A percentile compares a stretch with the other conserved stretches of the same genome.
phyloP scores from a whole-genome alignment of 2,329 filamentous ascomycete genomes.

The Nothopassalora personata region DNA sequence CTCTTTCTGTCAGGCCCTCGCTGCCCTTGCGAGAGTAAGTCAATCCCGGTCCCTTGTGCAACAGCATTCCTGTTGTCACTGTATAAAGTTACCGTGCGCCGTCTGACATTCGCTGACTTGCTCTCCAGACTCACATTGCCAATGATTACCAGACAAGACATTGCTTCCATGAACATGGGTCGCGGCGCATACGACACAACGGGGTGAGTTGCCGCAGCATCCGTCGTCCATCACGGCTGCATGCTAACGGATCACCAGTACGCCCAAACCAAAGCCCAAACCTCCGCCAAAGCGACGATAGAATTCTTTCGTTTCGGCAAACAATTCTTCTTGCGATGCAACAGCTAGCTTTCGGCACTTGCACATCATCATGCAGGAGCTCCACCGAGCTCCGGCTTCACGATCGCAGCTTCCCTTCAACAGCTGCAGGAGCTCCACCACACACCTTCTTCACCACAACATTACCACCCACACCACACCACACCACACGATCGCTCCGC shows the following conservation, averaged over 20 bases:
- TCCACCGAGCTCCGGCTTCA: neutral
- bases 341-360: neutral
- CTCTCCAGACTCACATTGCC: constrained; percentile 14
- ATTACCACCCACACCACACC: neutral
- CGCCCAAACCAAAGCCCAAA: constrained; percentile 41
- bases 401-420: neutral
- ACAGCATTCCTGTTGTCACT: constrained; percentile 14
- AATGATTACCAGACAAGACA: constrained; percentile 41
- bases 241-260: constrained; percentile 20
- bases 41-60: constrained; percentile 17
- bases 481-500: neutral
- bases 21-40: constrained; percentile 24
- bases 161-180: constrained; percentile 40
- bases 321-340: neutral
- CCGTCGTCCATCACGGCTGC: neutral
- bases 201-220: constrained; percentile 26
- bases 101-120: constrained; percentile 11
- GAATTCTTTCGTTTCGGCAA: neutral
- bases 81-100: constrained; percentile 13
- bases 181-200: constrained; percentile 47
- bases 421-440: neutral
- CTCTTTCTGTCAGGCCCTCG: constrained; percentile 13
- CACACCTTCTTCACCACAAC: neutral
- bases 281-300: constrained; percentile 31
- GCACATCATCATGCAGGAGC: neutral